Evolutionary conservation across 2,329 filamentous ascomycete genomes (phyloP).

Genomic region (Zymoseptoria pseudotritici): DNA sequence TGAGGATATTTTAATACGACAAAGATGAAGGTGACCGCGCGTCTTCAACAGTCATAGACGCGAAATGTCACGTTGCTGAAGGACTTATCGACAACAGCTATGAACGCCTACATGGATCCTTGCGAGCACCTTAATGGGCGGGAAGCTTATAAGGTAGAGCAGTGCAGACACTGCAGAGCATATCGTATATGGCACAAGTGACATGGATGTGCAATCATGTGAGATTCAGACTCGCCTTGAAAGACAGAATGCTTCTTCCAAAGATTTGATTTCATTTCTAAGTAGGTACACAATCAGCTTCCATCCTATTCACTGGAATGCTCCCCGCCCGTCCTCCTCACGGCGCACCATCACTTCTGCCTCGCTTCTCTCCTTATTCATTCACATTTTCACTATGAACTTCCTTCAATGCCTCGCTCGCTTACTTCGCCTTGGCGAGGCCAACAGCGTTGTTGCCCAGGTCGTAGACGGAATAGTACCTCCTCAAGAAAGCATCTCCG

Average conservation of each 20-base stretch:
- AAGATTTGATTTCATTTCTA: neutral
- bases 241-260: neutral
- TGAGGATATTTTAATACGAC: neutral
- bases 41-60: no score
- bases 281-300: neutral
- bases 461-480: conserved; percentile 95
- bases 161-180: no score
- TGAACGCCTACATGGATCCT: no score
- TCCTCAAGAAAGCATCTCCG: conserved; percentile 74
- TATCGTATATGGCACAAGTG: no score
- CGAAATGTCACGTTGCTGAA: no score
- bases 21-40: no score
- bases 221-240: neutral
- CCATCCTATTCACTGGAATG: neutral
- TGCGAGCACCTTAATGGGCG: no score
- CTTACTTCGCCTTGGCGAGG: conserved; percentile 73
- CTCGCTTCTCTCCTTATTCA: neutral
- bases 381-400: neutral
- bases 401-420: neutral
- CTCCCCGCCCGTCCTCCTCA: neutral
- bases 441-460: conserved; percentile 82
- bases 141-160: no score
- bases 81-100: no score
- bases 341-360: no score
- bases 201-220: no score